Base-by-base conservation (phyloP, 2,329 filamentous ascomycete genomes). In the Dendryphion nanum region DNA sequence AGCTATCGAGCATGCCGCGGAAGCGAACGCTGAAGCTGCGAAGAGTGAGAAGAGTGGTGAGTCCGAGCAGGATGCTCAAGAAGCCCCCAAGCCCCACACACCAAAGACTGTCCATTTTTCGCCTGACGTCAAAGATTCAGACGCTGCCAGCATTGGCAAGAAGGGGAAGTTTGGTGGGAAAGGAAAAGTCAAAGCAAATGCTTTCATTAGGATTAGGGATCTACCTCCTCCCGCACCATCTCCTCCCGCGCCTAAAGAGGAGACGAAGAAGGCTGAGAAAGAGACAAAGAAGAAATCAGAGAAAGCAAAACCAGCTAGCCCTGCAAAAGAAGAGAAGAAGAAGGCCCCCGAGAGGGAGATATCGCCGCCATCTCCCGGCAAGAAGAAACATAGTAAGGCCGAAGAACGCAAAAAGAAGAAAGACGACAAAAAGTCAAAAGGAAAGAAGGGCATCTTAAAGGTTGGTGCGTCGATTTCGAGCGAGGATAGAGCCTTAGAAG, bases 101-200 rank as follows among this genome's bases (percentile, higher is more conserved):
- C 44, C 48, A 30, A 65, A 65, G 40, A 54, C 47, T 42, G 60
- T 65, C 35, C 61, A 63, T 40, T 65, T 65, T 49, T 53, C 60
- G 35, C 55, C 60, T 61, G 60, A 65, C 56, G 57, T 58, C 40
- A 65, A 64, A 59, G 60, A 61, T 42, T 45, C 58, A 58, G 61
- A 63, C 42, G 46, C 57, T 23, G 32, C 31, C 23, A 55, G 48
- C 31, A 41, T 41, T 36, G 47, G 48, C 12, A 63, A 57, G 37
- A 63, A 55, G 44, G 61, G 50, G 41, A 51, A 51, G 24, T 42
- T 47, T 16, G 45, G 45, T 4, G 52, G 55, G 40, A 56, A 52
- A 44, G 23, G 23, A 26, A 54, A 47, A 21, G 15, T 43, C 8
- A 46, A 46, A 37, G 23, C 10, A 26, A 26, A 26, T n/a, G 60